Conservation (phyloP, 495 filamentous ascomycete species). For the Xylaria palmicola region DNA sequence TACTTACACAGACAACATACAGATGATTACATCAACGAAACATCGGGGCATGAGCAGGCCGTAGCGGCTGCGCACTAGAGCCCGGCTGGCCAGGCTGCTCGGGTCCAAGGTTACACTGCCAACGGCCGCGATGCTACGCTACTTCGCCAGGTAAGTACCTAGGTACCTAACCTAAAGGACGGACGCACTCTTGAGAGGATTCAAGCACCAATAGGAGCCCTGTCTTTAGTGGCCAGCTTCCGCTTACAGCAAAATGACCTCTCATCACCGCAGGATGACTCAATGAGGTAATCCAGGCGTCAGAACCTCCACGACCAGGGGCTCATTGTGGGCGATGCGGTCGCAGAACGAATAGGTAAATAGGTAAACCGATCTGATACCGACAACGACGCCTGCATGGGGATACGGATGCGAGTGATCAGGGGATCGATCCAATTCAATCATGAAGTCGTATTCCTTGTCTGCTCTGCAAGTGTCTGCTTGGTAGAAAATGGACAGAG, state of each 20-base stretch:
- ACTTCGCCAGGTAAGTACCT: conserved; percentile 10
- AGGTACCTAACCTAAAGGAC: too few relatives aligned
- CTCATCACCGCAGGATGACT: background rate
- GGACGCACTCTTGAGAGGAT: background rate
- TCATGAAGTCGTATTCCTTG: too few relatives aligned
- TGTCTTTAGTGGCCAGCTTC: background rate
- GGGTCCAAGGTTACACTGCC: background rate
- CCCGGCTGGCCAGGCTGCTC: background rate
- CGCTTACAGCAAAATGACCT: conserved; percentile 10
- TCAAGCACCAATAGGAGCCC: background rate
- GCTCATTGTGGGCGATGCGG: too few relatives aligned
- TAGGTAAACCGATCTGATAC: too few relatives aligned
- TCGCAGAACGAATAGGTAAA: too few relatives aligned
- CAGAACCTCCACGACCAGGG: background rate
- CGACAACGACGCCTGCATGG: too few relatives aligned
- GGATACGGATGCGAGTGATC: too few relatives aligned
- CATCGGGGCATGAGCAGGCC: background rate
- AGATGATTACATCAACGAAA: conserved; percentile 4
- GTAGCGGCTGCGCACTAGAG: conserved; percentile 3
- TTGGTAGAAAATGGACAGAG: too few relatives aligned
- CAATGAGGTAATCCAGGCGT: background rate
- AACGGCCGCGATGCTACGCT: conserved; percentile 3
- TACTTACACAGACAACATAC: too few relatives aligned
- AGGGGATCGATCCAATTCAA: too few relatives aligned
- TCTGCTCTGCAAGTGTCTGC: too few relatives aligned